Percentiles rank a stretch among this genome's conserved stretches.
These are phyloP conservation scores for Paraconiothyrium sp. DNA, from an alignment of 2,329 filamentous ascomycete species.

Conservation along the genomic window DNA sequence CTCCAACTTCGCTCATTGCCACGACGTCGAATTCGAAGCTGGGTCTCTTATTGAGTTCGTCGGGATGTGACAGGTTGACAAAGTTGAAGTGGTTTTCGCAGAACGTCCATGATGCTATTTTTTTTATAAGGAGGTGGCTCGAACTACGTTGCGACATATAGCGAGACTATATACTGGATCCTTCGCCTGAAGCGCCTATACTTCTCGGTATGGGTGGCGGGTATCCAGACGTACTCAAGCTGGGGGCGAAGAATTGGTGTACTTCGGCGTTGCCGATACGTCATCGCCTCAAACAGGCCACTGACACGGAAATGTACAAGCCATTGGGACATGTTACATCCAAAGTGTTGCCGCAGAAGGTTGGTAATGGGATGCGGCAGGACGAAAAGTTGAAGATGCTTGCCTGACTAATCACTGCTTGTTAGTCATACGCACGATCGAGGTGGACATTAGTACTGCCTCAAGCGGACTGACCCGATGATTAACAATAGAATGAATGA, in stretches of 20 bases:
- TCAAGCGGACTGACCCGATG: neutral
- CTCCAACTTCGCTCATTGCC: constrained; percentile 45
- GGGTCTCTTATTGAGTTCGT: constrained; percentile 44
- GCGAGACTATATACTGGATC: neutral
- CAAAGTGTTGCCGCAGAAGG: constrained; percentile 7
- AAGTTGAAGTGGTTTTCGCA: constrained; percentile 38
- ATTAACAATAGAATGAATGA: neutral
- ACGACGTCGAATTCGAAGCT: constrained; percentile 43
- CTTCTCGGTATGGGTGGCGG: neutral
- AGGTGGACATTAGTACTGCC: neutral
- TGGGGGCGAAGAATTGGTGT: constrained; percentile 13
- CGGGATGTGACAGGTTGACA: constrained; percentile 42
- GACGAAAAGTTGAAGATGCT: neutral
- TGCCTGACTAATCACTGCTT: constrained; percentile 8
- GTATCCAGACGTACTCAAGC: neutral
- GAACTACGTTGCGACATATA: neutral
- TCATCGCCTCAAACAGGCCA: constrained; percentile 20
- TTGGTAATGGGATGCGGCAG: constrained; percentile 17
- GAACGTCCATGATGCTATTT: constrained; percentile 33
- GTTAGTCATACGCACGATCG: neutral
- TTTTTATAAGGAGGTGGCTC: neutral
- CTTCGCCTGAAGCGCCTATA: neutral
- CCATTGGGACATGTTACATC: constrained; percentile 2
- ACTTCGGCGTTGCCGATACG: constrained; percentile 17
- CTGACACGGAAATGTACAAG: constrained; percentile 15